Evolutionary conservation across 2,329 filamentous ascomycete genomes (phyloP).

Genomic region (Nigrospora oryzae): DNA sequence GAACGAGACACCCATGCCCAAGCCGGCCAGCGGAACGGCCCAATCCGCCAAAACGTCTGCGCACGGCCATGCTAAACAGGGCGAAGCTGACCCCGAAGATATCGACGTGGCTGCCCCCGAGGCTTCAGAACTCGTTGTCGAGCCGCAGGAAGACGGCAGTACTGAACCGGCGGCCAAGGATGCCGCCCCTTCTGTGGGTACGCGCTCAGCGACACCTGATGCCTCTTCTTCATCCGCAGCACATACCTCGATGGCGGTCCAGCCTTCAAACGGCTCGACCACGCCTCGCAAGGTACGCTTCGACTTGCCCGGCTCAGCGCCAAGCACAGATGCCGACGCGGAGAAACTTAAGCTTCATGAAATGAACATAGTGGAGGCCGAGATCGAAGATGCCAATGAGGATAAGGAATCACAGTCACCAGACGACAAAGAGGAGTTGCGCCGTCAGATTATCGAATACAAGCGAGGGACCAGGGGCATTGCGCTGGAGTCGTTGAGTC

Average conservation of each 20-base stretch:
- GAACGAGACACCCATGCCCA: background rate
- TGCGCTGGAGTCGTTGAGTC: constrained; percentile 41
- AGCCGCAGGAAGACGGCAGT: constrained; percentile 13
- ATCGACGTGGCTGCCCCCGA: constrained; percentile 39
- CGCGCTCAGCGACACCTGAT: background rate
- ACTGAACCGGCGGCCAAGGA: constrained; percentile 5
- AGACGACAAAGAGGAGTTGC: constrained; percentile 8
- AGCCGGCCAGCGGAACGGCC: too few relatives aligned
- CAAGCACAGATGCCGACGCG: background rate
- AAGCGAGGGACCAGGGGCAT: constrained; percentile 50
- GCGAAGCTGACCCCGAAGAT: constrained; percentile 31
- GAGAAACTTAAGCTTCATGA: constrained; percentile 20
- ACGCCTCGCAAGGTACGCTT: background rate
- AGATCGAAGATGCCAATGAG: constrained; percentile 25
- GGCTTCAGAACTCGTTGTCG: constrained; percentile 19
- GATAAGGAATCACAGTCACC: constrained; percentile 15
- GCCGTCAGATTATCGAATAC: constrained; percentile 37
- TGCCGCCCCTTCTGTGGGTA: constrained; percentile 5
- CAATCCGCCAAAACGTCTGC: too few relatives aligned
- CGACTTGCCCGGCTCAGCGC: background rate
- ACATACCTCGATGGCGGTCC: background rate
- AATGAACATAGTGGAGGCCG: constrained; percentile 25
- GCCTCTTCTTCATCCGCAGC: background rate
- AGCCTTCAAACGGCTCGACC: background rate
- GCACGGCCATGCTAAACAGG: constrained; percentile 7